phyloP scores from a whole-genome alignment of 805 yeast species.

The Kazachstania africana region DNA sequence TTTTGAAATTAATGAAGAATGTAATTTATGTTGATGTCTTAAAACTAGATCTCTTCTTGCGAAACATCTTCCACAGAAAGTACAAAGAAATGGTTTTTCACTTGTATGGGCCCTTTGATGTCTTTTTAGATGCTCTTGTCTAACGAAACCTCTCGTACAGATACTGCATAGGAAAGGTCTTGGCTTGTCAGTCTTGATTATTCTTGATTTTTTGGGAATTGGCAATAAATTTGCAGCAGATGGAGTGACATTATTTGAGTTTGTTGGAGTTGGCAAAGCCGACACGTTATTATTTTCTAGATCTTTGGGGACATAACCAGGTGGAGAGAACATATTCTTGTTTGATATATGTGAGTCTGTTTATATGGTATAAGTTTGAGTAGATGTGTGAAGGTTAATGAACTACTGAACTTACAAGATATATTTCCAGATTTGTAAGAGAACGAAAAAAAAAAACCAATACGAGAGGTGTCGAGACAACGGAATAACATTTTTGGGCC shows the following conservation, averaged over 20 bases:
- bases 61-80: conserved; percentile 90
- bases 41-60: conserved; percentile 80
- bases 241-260: not conserved
- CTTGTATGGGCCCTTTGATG: conserved; percentile 93
- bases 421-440: no score
- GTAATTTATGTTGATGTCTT: conserved; percentile 90
- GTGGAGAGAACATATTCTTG: no score
- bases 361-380: no score
- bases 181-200: conserved; percentile 82
- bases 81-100: conserved; percentile 93
- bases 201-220: conserved; percentile 72
- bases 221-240: conserved; percentile 31
- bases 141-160: conserved; percentile 90
- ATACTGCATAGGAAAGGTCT: conserved; percentile 82
- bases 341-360: no score
- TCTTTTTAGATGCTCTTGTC: conserved; percentile 86
- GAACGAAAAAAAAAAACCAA: no score
- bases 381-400: no score
- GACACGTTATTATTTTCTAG: not conserved
- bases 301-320: no score
- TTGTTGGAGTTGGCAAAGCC: conserved; percentile 1
- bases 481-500: no score
- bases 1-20: conserved; percentile 36
- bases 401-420: no score
- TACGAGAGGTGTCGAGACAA: no score